Percentiles rank a stretch among this genome's conserved stretches.
Conservation (phyloP, 306 rosid species). For the Urtica urens region DNA sequence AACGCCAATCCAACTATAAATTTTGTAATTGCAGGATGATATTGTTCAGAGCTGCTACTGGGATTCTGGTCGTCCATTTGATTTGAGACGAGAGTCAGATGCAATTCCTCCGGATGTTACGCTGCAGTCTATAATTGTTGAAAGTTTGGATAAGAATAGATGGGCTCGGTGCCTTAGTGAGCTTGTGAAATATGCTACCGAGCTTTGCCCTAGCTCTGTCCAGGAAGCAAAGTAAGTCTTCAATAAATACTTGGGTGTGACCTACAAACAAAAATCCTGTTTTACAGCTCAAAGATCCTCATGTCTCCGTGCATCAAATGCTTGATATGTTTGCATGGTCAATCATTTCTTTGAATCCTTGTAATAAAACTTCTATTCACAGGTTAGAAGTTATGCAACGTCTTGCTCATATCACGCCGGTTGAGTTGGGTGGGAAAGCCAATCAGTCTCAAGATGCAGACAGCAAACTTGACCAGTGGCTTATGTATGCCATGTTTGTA, state of each 20-base stretch:
- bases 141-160: constrained; percentile 93
- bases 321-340: too few relatives aligned
- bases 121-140: constrained; percentile 93
- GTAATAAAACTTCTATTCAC: constrained; percentile 27
- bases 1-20: constrained; percentile 9
- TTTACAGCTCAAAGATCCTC: not conserved
- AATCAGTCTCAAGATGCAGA: constrained; percentile 90
- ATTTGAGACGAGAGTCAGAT: constrained; percentile 92
- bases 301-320: not conserved
- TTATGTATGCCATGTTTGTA: constrained; percentile 87
- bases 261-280: constrained; percentile 5
- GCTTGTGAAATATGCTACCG: constrained; percentile 85
- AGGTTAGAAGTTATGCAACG: constrained; percentile 92
- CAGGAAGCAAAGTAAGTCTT: constrained; percentile 77
- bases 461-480: constrained; percentile 97
- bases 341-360: not conserved
- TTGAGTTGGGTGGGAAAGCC: constrained; percentile 95
- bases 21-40: constrained; percentile 65
- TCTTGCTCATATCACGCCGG: constrained; percentile 80
- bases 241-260: not conserved
- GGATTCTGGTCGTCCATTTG: constrained; percentile 94
- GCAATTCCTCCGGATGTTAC: constrained; percentile 82
- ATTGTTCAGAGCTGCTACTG: constrained; percentile 93
- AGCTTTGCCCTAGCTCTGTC: constrained; percentile 90
- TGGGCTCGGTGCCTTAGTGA: constrained; percentile 99